Evolutionary conservation across 2,329 filamentous ascomycete genomes (phyloP), one percentile per base, ranked within the genome.

Genomic region (Fusarium proliferatum): DNA sequence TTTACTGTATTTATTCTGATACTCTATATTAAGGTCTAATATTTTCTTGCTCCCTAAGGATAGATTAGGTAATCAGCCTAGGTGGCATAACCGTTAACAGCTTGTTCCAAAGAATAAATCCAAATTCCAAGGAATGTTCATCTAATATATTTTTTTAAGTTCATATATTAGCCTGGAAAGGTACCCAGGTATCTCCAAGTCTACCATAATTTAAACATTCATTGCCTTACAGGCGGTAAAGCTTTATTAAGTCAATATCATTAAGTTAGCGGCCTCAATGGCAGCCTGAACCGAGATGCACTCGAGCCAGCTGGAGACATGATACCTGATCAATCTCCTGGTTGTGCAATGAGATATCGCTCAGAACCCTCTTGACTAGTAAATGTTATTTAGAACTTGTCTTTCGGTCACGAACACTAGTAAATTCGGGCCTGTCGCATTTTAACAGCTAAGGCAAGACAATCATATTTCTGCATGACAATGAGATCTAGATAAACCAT

Each of bases 41-140:
- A 16, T 23, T 43, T 43, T 43, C n/a, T 43, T 43, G n/a, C n/a
- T 43, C 41, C 41, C 21, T 6, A 6, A n/a, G 9, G 21, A n/a
- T 42, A 42, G 41, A n/a, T 42, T 42, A n/a, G 13, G 11, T 26
- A 43, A 42, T 42, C 21, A 11, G 73, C 69, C 75, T 63, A 58
- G 26, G 69, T 63, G 26, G 61, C 36, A 62, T 43, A 34, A 38
- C 43, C 23, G 23, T 46, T 38, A 7, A 56, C 30, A 63, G 49
- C 43, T 63, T 45, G 42, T 51, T 52, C 23, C 16, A 17, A 58
- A 33, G 23, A 34, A 67, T 46, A 48, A 52, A 60, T 41, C 21
- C 17, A 53, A 36, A 63, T 36, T 4, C 17, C 5, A 26, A 26
- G 30, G 9, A 53, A 53, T 19, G 26, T 28, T 38, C 21, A 15